Base-by-base conservation (phyloP, 495 filamentous ascomycete genomes). In the Talaromyces liani region DNA sequence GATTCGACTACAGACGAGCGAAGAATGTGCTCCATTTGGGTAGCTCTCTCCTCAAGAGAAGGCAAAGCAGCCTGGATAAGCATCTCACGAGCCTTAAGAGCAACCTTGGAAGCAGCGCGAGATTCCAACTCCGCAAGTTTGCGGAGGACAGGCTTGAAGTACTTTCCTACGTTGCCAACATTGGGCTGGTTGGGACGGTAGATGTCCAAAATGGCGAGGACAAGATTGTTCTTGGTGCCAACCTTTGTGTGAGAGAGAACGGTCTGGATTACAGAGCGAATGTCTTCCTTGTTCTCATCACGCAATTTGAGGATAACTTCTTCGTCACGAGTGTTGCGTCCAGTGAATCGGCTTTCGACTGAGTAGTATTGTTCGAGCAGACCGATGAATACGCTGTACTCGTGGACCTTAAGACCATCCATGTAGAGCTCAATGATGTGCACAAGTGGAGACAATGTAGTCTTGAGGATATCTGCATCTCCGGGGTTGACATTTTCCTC, bases 1-100 rank as follows among this genome's bases (percentile, higher is more conserved):
- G 93, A 96, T 75, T 98, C 92, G 6, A 97, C 86, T n/a, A 98
- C 94, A 2, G 95, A 93, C 36, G 94, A 96, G 45, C 93, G 91
- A 34, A 98, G 84, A 68, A 98, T 98, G 75, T 97, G 93, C 78
- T 98, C 95, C 94, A 98, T 97, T 77, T 98, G 94, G 36, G 88
- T 85, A 6, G 90, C 87, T 66, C 94, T 85, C 82, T 98, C 94
- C 73, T 98, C 94, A 24, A 98, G 82, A 5, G 95, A 98, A 0
- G 94, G 94, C 71, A 98, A 83, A 34, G 94, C 93, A 67, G 91
- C 97, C 77, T 98, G 94, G 63, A 98, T 98, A 57, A 98, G 84
- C 31, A 98, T 88, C 75, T 98, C 94, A 68, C 94, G 90, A 36
- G 94, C 93, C 81, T 98, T 98, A 68, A 98, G 84, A 0, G 93